Conservation (phyloP, 345 rosid genomes). For the Brassica nigra region DNA sequence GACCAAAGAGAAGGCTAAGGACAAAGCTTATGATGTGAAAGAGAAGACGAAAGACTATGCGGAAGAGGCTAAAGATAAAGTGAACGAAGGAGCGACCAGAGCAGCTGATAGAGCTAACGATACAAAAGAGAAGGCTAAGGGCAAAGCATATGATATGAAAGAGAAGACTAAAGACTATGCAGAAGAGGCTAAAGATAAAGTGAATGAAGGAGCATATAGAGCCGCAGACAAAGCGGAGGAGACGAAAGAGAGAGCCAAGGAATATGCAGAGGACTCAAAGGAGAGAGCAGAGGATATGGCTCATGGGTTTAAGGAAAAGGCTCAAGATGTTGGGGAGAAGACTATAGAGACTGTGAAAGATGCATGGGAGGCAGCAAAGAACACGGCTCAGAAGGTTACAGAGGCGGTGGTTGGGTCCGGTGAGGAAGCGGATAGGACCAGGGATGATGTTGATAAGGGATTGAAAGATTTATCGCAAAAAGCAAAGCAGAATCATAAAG, state of each 20-base stretch:
- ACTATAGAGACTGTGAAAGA: constrained; percentile 42
- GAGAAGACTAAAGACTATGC: constrained; percentile 29
- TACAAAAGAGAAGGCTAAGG: constrained; percentile 24
- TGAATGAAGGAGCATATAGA: constrained; percentile 18
- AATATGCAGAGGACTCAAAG: constrained; percentile 28
- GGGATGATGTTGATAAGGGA: constrained; percentile 33
- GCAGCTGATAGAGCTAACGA: constrained; percentile 29
- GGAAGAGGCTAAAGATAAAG: not conserved
- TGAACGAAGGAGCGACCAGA: constrained; percentile 30
- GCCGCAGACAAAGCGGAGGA: constrained; percentile 11
- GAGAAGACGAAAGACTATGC: constrained; percentile 14
- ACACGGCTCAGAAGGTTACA: constrained; percentile 41
- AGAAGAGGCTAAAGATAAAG: constrained; percentile 2
- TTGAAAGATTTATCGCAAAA: constrained; percentile 34
- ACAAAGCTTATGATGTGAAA: constrained; percentile 19
- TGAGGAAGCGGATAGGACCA: constrained; percentile 33
- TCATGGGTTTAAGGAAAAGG: constrained; percentile 39
- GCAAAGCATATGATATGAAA: constrained; percentile 23
- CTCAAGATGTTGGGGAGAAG: constrained; percentile 39
- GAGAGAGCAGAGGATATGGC: constrained; percentile 33
- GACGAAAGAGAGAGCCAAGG: constrained; percentile 17
- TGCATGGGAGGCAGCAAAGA: constrained; percentile 39
- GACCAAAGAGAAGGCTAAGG: constrained; percentile 1
- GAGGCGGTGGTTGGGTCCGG: constrained; percentile 40
- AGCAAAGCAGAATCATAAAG: not conserved